These are phyloP conservation scores for Pythium monospermum DNA, from an alignment of 352 stramenopile species.

Conservation along the genomic window DNA sequence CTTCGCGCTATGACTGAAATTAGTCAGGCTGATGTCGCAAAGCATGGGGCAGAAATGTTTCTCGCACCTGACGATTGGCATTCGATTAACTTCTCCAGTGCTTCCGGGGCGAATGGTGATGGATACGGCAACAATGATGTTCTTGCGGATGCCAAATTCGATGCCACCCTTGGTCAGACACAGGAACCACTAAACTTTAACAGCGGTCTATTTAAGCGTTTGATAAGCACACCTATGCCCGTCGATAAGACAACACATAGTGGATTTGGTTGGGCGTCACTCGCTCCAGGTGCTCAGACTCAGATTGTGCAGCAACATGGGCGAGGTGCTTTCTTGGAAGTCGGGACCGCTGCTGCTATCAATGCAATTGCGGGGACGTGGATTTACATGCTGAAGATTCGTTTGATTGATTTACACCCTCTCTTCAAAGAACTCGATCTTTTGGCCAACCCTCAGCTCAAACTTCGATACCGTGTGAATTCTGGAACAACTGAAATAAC, in stretches of 20 bases:
- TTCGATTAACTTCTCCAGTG: slow-evolving; percentile 7
- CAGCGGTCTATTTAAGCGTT: slow-evolving; percentile 2
- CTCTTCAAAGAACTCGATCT: slow-evolving; percentile 25
- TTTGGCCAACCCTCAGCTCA: slow-evolving; percentile 18
- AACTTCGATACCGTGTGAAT: slow-evolving; percentile 12
- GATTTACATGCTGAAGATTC: slow-evolving; percentile 22
- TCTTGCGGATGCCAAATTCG: neutral
- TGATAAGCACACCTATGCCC: slow-evolving; percentile 1
- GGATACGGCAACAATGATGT: slow-evolving; percentile 16
- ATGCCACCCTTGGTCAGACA: neutral
- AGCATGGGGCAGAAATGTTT: slow-evolving; percentile 16
- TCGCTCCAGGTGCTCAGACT: neutral
- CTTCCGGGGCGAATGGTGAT: slow-evolving; percentile 5
- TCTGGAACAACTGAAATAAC: slow-evolving; percentile 8
- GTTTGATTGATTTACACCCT: slow-evolving; percentile 16
- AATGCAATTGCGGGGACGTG: slow-evolving; percentile 9
- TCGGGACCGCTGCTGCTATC: slow-evolving; percentile 2
- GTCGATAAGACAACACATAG: slow-evolving; percentile 4
- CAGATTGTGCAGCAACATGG: slow-evolving; percentile 9
- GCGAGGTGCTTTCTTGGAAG: slow-evolving; percentile 6
- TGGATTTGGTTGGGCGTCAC: slow-evolving; percentile 1
- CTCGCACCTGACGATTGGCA: slow-evolving; percentile 23
- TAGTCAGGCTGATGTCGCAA: slow-evolving; percentile 9
- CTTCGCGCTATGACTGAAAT: slow-evolving; percentile 19
- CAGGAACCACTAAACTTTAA: slow-evolving; percentile 3